Conservation (phyloP, 2,329 filamentous ascomycete genomes). For the Diaporthe australafricana region DNA sequence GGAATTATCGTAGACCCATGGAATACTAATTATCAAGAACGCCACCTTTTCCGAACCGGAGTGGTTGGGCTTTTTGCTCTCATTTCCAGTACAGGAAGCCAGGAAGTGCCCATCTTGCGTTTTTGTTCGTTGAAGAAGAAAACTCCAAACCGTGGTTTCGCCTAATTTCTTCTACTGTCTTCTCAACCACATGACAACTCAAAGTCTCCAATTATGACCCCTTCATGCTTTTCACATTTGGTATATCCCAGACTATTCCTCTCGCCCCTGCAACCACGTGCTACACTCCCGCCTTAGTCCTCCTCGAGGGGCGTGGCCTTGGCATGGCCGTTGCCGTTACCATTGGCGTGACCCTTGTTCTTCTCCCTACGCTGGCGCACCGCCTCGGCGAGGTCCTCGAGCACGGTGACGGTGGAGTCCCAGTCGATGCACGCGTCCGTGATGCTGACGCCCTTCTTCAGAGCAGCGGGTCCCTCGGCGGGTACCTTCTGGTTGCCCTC, state of each 20-base stretch:
- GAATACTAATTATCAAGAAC: constrained; percentile 11
- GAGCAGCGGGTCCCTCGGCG: constrained; percentile 78
- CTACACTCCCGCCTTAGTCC: constrained; percentile 50
- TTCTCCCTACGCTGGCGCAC: constrained; percentile 78
- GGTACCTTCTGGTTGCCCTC: constrained; percentile 92
- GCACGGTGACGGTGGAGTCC: constrained; percentile 83
- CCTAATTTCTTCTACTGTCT: not conserved
- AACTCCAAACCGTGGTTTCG: not conserved
- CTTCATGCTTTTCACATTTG: no score
- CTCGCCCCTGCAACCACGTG: not conserved
- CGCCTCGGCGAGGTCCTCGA: constrained; percentile 88
- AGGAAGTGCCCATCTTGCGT: not conserved
- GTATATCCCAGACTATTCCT: not conserved
- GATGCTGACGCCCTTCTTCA: constrained; percentile 93
- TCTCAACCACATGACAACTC: not conserved
- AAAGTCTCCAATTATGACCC: not conserved
- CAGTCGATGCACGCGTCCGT: constrained; percentile 97
- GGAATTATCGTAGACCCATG: not conserved
- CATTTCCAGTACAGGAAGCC: not conserved
- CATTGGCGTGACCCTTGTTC: constrained; percentile 51
- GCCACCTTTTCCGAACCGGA: constrained; percentile 5
- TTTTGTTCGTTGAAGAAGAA: not conserved
- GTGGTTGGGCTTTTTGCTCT: not conserved
- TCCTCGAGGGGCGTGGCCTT: constrained; percentile 64
- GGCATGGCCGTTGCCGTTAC: constrained; percentile 43